Evolutionary conservation across 805 yeast species (phyloP).

Genomic region (Starmerella cellae): DNA sequence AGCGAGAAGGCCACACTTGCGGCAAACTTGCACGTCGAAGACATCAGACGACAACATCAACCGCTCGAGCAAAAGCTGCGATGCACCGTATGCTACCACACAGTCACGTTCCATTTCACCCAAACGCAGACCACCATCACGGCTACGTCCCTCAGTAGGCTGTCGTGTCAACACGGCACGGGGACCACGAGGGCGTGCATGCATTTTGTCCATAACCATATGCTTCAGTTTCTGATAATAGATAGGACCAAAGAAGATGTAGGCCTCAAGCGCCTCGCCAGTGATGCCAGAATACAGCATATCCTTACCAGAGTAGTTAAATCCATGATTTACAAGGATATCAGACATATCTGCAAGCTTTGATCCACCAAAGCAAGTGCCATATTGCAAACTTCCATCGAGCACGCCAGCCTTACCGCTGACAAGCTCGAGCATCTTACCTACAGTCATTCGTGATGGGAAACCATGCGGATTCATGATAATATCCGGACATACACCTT

Average conservation of each 20-base stretch:
- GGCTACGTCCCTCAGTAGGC: conserved; percentile 96
- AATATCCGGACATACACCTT: conserved; percentile 86
- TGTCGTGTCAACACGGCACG: conserved; percentile 95
- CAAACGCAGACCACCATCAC: conserved; percentile 97
- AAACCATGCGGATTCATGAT: conserved; percentile 96
- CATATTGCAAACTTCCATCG: conserved; percentile 82
- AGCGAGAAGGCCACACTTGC: conserved; percentile 78
- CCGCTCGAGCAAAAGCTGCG: conserved; percentile 83
- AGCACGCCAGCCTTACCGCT: conserved; percentile 97
- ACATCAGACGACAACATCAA: conserved; percentile 96
- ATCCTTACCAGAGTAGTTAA: conserved; percentile 90
- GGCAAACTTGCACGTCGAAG: conserved; percentile 91
- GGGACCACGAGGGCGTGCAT: conserved; percentile 98
- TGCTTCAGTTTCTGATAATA: conserved; percentile 96
- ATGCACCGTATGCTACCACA: conserved; percentile 98
- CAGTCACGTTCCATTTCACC: conserved; percentile 99
- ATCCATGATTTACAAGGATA: conserved; percentile 80
- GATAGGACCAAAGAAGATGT: conserved; percentile 96
- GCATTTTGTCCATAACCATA: conserved; percentile 98
- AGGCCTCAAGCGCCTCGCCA: conserved; percentile 94
- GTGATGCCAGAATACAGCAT: conserved; percentile 96
- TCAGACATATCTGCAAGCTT: conserved; percentile 88
- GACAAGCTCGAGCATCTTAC: conserved; percentile 91
- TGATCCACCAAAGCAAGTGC: conserved; percentile 98
- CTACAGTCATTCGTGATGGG: conserved; percentile 99